Evolutionary conservation across 2,329 filamentous ascomycete genomes (phyloP).

Genomic region (Hymenoscyphus scutula): DNA sequence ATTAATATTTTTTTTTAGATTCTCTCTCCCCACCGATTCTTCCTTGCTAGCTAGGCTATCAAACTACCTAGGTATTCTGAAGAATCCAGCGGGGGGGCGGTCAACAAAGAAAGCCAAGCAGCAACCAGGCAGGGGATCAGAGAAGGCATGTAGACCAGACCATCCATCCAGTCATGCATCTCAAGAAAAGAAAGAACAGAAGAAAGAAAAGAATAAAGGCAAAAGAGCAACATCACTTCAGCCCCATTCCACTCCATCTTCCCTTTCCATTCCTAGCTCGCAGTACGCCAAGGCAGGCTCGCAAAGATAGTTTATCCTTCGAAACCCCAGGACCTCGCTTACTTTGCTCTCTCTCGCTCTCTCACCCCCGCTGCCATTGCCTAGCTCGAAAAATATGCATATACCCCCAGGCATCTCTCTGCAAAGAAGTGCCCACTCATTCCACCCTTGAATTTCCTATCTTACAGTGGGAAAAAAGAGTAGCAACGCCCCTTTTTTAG

Average conservation of each 20-base stretch:
- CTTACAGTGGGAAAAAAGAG: conserved; percentile 4
- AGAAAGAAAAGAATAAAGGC: too few relatives aligned
- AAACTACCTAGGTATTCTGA: too few relatives aligned
- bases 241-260: not conserved
- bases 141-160: too few relatives aligned
- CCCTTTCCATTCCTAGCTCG: not conserved
- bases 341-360: too few relatives aligned
- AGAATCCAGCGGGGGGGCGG: too few relatives aligned
- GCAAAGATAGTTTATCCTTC: not conserved
- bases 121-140: not conserved
- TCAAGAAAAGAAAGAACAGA: not conserved
- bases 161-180: too few relatives aligned
- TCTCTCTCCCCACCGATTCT: too few relatives aligned
- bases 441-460: not conserved
- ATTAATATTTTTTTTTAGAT: too few relatives aligned
- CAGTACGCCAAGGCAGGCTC: not conserved
- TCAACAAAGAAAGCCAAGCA: not conserved
- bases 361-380: not conserved
- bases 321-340: not conserved
- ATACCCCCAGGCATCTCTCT: not conserved
- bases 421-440: not conserved
- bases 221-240: not conserved
- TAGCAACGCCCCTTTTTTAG: not conserved
- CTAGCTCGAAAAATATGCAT: not conserved
- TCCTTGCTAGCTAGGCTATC: too few relatives aligned